phyloP scores from a whole-genome alignment of 192 early-diverging fungal genomes.

The Pilaira anomala region DNA sequence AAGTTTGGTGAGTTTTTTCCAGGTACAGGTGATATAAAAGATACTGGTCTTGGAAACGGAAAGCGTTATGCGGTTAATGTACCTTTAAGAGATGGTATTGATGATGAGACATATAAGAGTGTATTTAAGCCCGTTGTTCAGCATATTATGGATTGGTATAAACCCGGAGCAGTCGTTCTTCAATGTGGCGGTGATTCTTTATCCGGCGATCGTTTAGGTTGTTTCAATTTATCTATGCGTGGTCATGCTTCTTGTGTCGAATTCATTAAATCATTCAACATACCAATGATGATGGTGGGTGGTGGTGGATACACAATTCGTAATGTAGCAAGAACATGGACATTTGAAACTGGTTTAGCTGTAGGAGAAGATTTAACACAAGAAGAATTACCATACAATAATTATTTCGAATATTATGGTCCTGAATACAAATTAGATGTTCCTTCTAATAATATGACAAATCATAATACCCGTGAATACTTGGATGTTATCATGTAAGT shows the following conservation, averaged over 20 bases:
- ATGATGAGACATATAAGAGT: constrained; percentile 86
- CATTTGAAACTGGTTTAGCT: constrained; percentile 88
- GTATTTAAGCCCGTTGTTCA: constrained; percentile 82
- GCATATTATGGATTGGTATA: constrained; percentile 91
- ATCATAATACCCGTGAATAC: constrained; percentile 82
- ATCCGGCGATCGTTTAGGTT: constrained; percentile 88
- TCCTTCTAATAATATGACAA: constrained; percentile 79
- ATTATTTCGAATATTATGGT: constrained; percentile 88
- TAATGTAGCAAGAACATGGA: constrained; percentile 92
- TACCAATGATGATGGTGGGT: constrained; percentile 91
- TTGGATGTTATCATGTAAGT: constrained; percentile 70
- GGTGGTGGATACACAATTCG: constrained; percentile 98
- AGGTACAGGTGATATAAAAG: constrained; percentile 94
- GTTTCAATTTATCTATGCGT: constrained; percentile 90
- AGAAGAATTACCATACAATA: constrained; percentile 75
- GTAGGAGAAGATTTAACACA: constrained; percentile 61
- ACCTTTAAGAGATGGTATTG: constrained; percentile 90
- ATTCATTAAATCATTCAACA: constrained; percentile 86
- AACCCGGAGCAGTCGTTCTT: constrained; percentile 86
- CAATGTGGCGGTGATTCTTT: constrained; percentile 98
- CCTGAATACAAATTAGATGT: constrained; percentile 87
- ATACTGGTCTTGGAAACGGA: constrained; percentile 88
- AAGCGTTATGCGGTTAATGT: constrained; percentile 95
- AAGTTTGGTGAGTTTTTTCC: constrained; percentile 99
- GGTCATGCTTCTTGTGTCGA: constrained; percentile 94